Evolutionary conservation across 768 basidiomycete species (phyloP).

Genomic region (Paxillus ammoniavirescens): DNA sequence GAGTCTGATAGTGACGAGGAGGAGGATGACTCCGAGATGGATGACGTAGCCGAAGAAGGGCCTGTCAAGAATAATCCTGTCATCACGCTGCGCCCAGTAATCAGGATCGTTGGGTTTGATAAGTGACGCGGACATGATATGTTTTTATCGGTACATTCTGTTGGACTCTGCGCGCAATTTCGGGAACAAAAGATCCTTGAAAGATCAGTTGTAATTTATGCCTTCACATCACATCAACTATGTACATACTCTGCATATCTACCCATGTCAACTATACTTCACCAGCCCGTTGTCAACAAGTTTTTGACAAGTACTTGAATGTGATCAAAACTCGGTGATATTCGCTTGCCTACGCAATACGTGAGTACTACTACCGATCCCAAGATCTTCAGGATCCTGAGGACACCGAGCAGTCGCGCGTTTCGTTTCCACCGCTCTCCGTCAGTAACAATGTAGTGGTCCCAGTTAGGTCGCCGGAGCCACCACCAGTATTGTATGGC

Average conservation of each 20-base stretch:
- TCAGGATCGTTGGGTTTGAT: constrained; percentile 58
- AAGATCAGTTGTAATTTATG: not conserved
- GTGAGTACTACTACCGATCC: not conserved
- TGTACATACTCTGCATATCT: not conserved
- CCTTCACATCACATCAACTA: not conserved
- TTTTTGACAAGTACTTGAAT: too few species aligned
- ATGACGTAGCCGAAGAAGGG: constrained; percentile 39
- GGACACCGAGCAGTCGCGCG: not conserved
- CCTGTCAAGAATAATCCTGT: constrained; percentile 48
- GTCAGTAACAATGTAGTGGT: constrained; percentile 32
- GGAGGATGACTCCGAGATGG: constrained; percentile 50
- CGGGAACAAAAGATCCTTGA: not conserved
- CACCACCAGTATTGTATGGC: constrained; percentile 26
- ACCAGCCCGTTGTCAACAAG: not conserved
- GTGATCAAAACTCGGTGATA: not conserved
- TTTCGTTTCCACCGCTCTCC: constrained; percentile 34
- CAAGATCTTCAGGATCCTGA: not conserved
- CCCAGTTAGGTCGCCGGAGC: constrained; percentile 31
- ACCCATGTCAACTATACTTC: not conserved
- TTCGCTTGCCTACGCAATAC: not conserved
- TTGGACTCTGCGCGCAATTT: not conserved
- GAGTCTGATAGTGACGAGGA: constrained; percentile 61
- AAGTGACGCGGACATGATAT: constrained; percentile 11
- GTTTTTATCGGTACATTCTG: not conserved
- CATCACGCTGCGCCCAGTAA: constrained; percentile 56